Evolutionary conservation across 345 rosid species (phyloP).

Genomic region (Erysimum cheiranthoides): DNA sequence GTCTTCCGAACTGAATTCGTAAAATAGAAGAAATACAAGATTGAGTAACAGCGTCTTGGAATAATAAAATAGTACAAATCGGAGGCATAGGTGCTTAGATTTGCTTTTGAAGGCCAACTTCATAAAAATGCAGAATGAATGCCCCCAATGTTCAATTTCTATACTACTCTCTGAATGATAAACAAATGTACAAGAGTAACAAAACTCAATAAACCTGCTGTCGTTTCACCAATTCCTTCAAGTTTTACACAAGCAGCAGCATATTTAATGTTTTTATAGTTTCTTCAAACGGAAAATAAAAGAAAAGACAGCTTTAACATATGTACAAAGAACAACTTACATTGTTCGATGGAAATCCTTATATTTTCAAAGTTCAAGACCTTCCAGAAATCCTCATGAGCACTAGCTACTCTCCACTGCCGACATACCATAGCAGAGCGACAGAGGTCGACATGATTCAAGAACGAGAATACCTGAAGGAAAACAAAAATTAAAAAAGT

Average conservation of each 20-base stretch:
- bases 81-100: neutral
- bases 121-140: slow-evolving; percentile 11
- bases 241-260: slow-evolving; percentile 3
- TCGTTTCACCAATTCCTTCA: neutral
- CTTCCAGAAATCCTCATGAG: slow-evolving; percentile 98
- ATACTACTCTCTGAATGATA: neutral
- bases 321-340: slow-evolving; percentile 55
- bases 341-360: slow-evolving; percentile 78
- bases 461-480: slow-evolving; percentile 87
- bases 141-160: neutral
- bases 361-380: slow-evolving; percentile 82
- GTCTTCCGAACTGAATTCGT: neutral
- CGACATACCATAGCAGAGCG: slow-evolving; percentile 91
- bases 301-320: neutral
- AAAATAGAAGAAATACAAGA: slow-evolving; percentile 11
- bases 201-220: neutral
- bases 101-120: neutral
- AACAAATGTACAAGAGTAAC: neutral
- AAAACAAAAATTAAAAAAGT: neutral
- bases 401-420: slow-evolving; percentile 93
- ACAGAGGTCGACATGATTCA: slow-evolving; percentile 77
- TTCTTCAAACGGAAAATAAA: neutral
- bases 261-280: neutral
- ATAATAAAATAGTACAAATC: neutral
- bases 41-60: slow-evolving; percentile 10